phyloP scores from a whole-genome alignment of 768 basidiomycete genomes.

The Suillus spraguei region DNA sequence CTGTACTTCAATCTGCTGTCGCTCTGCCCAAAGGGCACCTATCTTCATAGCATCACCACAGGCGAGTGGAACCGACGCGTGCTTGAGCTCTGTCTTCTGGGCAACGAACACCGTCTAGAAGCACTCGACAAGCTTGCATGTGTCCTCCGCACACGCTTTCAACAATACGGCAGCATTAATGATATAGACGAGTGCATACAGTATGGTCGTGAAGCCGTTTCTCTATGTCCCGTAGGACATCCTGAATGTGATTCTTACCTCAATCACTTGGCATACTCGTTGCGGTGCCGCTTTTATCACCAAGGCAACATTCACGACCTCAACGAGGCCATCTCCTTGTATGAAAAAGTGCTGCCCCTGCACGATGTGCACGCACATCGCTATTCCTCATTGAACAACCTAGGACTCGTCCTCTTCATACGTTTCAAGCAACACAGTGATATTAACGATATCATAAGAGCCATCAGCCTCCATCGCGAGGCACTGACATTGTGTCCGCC shows the following conservation, averaged over 20 bases:
- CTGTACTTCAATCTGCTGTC: too few relatives aligned
- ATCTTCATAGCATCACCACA: too few relatives aligned
- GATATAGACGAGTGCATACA: too few relatives aligned
- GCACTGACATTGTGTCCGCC: not conserved
- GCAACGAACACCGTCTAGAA: too few relatives aligned
- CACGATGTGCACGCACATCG: too few relatives aligned
- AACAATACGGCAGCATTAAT: too few relatives aligned
- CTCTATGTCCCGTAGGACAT: not conserved
- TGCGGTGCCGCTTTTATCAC: accelerated
- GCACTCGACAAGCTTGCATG: too few relatives aligned
- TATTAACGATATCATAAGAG: not conserved
- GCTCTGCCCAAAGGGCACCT: too few relatives aligned
- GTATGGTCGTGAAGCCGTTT: not conserved
- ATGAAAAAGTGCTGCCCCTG: not conserved
- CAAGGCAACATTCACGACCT: not conserved
- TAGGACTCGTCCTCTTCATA: not conserved
- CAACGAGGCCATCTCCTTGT: not conserved
- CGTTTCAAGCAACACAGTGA: not conserved
- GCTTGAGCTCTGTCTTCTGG: too few relatives aligned
- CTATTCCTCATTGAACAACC: not conserved
- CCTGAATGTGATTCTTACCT: not conserved
- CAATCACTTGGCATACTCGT: not conserved
- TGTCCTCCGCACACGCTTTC: too few relatives aligned
- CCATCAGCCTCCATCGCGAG: not conserved
- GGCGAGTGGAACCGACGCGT: too few relatives aligned